Evolutionary conservation across 441 rosid genomes (phyloP).

Genomic region (Gossypium lobatum): DNA sequence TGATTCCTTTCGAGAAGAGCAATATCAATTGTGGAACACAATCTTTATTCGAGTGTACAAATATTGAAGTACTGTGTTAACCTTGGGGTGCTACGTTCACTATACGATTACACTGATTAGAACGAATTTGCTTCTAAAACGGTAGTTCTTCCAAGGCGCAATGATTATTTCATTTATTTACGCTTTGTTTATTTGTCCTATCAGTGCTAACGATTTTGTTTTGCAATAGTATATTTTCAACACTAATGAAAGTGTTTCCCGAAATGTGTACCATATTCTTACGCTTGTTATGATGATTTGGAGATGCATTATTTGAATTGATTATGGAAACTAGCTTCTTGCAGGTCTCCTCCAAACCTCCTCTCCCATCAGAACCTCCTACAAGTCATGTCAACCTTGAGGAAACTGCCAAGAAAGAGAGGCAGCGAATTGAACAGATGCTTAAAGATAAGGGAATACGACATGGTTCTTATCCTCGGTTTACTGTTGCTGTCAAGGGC

Average conservation of each 20-base stretch:
- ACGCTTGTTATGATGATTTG: neutral
- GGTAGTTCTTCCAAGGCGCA: no score
- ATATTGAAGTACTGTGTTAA: no score
- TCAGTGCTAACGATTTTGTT: no score
- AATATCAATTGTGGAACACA: no score
- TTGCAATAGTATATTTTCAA: no score
- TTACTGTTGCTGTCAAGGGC: slow-evolving; percentile 71
- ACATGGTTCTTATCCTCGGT: slow-evolving; percentile 60
- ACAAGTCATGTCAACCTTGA: slow-evolving; percentile 45
- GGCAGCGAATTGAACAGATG: slow-evolving; percentile 49
- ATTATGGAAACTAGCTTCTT: slow-evolving; percentile 17
- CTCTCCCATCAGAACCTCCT: slow-evolving; percentile 42
- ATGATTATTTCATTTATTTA: no score
- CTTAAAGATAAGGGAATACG: slow-evolving; percentile 51
- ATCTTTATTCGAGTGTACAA: no score
- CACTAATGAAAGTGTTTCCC: neutral
- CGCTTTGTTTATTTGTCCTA: no score
- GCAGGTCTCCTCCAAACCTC: slow-evolving; percentile 38
- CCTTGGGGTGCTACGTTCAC: no score
- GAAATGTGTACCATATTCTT: neutral
- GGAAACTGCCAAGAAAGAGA: slow-evolving; percentile 66
- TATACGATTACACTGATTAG: no score
- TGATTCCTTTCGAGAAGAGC: no score
- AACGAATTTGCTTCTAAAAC: no score
- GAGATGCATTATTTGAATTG: neutral